Percentiles rank a stretch among this genome's conserved stretches.
Conservation (phyloP, 2,329 filamentous ascomycete genomes). For the Amylocarpus encephaloides region DNA sequence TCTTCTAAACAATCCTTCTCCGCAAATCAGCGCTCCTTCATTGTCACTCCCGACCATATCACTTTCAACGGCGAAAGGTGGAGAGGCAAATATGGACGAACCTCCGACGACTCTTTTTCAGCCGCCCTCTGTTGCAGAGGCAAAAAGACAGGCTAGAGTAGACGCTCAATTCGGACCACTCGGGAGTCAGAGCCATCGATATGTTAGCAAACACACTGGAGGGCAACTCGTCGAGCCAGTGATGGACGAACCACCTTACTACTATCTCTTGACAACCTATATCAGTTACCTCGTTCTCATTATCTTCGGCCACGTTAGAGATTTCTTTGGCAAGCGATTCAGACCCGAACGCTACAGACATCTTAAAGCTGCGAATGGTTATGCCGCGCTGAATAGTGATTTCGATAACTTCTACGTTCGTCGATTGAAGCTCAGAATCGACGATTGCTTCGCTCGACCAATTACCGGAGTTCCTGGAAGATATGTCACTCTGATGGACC, state of each 20-base stretch:
- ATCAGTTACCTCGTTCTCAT: constrained; percentile 97
- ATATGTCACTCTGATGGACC: constrained; percentile 88
- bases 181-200: constrained; percentile 72
- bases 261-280: constrained; percentile 94
- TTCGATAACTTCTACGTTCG: constrained; percentile 99
- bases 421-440: constrained; percentile 85
- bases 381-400: constrained; percentile 92
- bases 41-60: constrained; percentile 85
- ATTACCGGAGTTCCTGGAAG: constrained; percentile 90
- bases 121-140: constrained; percentile 79
- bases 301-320: constrained; percentile 87
- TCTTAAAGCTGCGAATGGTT: constrained; percentile 77
- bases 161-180: constrained; percentile 92
- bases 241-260: constrained; percentile 94
- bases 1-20: constrained; percentile 44
- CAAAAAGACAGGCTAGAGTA: constrained; percentile 64
- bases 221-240: constrained; percentile 73
- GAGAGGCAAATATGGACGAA: constrained; percentile 67
- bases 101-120: constrained; percentile 77
- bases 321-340: constrained; percentile 97
- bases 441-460: constrained; percentile 92
- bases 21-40: constrained; percentile 63
- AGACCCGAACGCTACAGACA: constrained; percentile 76
- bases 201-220: constrained; percentile 82
- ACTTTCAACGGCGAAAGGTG: constrained; percentile 75